Conservation (phyloP, 495 filamentous ascomycete genomes). For the Penicillium canescens region DNA sequence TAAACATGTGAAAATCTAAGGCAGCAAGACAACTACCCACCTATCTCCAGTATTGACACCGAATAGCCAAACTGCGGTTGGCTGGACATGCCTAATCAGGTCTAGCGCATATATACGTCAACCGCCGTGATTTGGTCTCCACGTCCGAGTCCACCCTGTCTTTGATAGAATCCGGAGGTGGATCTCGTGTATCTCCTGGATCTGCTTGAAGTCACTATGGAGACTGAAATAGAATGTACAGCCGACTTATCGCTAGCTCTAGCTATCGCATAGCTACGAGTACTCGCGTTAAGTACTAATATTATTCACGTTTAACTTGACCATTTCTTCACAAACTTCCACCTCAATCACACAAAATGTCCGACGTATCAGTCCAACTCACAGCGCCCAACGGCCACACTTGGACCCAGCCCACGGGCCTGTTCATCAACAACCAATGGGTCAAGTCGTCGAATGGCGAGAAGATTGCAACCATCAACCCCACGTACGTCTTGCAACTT, state of each 20-base stretch:
- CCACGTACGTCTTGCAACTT: constrained; percentile 59
- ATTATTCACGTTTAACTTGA: too few relatives aligned
- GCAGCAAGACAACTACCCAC: too few relatives aligned
- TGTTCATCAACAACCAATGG: constrained; percentile 96
- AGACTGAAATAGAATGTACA: not conserved
- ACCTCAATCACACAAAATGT: constrained; percentile 12
- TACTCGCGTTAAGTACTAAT: not conserved
- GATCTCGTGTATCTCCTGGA: constrained; percentile 2
- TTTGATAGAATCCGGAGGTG: constrained; percentile 13
- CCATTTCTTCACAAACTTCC: not conserved
- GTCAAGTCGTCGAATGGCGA: constrained; percentile 70
- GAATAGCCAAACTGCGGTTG: not conserved
- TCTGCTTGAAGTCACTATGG: not conserved
- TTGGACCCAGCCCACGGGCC: constrained; percentile 71
- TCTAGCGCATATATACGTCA: constrained; percentile 4
- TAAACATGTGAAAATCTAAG: too few relatives aligned
- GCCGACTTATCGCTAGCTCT: not conserved
- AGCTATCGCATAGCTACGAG: not conserved
- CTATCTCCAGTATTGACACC: too few relatives aligned
- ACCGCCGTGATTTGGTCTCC: constrained; percentile 1
- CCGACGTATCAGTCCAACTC: constrained; percentile 26
- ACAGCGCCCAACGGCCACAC: constrained; percentile 74
- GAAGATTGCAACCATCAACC: constrained; percentile 77
- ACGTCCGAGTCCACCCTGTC: not conserved
- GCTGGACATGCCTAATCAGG: constrained; percentile 24